A percentile compares a stretch with the other conserved stretches of the same genome.
phyloP scores from a whole-genome alignment of 805 yeast species.

The Wickerhamomyces queroliae region DNA sequence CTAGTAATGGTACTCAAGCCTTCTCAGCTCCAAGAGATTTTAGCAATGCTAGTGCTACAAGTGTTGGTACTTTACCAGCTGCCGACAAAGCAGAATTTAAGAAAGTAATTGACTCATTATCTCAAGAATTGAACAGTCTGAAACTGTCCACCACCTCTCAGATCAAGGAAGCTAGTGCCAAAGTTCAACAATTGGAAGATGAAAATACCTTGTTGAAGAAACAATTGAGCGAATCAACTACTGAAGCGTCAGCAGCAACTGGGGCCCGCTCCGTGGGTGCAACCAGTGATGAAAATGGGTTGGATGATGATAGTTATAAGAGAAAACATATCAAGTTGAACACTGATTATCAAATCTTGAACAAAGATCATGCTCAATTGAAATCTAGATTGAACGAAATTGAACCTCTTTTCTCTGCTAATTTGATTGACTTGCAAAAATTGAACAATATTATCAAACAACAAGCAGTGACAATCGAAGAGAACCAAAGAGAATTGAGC shows the following conservation, averaged over 20 bases:
- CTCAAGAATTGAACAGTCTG: conserved; percentile 30
- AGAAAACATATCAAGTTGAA: conserved; percentile 38
- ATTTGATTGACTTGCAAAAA: conserved; percentile 44
- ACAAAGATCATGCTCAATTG: conserved; percentile 38
- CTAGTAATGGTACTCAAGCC: neutral
- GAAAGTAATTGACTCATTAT: conserved; percentile 24
- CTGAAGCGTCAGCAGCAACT: neutral
- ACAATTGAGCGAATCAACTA: neutral
- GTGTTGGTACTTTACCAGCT: conserved; percentile 10
- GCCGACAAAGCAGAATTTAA: conserved; percentile 21
- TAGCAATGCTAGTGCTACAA: conserved; percentile 22
- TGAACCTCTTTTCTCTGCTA: conserved; percentile 47
- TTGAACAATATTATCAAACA: conserved; percentile 49
- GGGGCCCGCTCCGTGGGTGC: neutral
- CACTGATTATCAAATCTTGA: conserved; percentile 38
- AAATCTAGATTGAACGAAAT: conserved; percentile 37
- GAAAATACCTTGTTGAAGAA: conserved; percentile 23
- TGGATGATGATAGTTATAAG: conserved; percentile 27
- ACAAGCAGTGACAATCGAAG: conserved; percentile 42
- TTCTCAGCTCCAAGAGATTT: conserved; percentile 1
- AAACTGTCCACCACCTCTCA: conserved; percentile 41
- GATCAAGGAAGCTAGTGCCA: conserved; percentile 51
- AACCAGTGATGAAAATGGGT: conserved; percentile 13
- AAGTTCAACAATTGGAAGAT: conserved; percentile 42
- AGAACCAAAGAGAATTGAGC: conserved; percentile 34